Base-by-base conservation (phyloP, 352 stramenopile genomes). In the Phytophthora tentaculata region DNA sequence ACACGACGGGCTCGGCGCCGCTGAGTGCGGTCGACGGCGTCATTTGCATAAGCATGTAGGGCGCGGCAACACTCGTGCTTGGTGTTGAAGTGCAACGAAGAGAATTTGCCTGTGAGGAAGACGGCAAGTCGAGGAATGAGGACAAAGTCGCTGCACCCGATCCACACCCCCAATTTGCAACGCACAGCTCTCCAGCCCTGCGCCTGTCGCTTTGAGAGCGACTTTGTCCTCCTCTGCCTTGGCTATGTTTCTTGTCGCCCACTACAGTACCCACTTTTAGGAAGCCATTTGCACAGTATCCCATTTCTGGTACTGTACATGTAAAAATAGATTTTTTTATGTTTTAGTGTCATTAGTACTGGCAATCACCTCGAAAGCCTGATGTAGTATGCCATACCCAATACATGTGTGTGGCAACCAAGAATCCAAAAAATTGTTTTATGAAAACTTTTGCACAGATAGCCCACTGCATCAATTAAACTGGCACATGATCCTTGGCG, bases 21-120 rank as follows among this genome's bases (percentile, higher is more conserved):
- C 28, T 53, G 13, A 71, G 44, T 20, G 57, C 56, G 24, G 69
- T 56, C 37, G 56, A 64, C 41, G 65, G 68, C 29, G 59, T 57
- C 65, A 77, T 71, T 62, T 83, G 72, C 72, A 79, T 85, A 64
- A 64, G 77, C 77, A 85, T 83, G 57, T 63, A 76, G 19, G 37
- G 41, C 28, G 44, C 5, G 23, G n/a, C 48, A 23, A 60, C 56
- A 57, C 56, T 67, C 32, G 49, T 37, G 35, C 14, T 54, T 50
- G 48, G 59, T 67, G 66, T 66, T 66, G 61, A 67, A 62, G 61
- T 67, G 56, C 61, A 62, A 50, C 58, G 37, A 49, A 24, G n/a
- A 44, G 51, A 5, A 32, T n/a, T n/a, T 28, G 24, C 51, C 26
- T 75, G 56, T 19, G 63, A 10, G 17, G 63, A 39, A 72, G 53